Evolutionary conservation across 2,329 filamentous ascomycete species (phyloP), one percentile per base, ranked within the genome.

Genomic region (Hortaea werneckii): DNA sequence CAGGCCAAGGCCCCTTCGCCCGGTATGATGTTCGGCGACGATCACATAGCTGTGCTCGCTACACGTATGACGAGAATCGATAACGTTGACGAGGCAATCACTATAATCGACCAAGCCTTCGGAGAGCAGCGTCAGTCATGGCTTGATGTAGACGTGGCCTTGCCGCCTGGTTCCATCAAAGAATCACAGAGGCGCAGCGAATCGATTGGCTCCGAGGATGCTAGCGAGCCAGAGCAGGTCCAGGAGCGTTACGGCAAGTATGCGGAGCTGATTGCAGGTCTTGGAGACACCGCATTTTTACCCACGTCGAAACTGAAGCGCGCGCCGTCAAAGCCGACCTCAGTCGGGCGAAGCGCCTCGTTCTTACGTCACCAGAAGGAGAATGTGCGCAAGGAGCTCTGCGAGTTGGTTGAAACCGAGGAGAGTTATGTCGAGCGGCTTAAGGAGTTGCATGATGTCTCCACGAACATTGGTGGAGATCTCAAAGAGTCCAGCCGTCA

Each of bases 41-140:
- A 90, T 65, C 92, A 98, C 75, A 88, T 90, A 13, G 92, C 89
- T 38, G 86, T 94, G 58, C 70, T 98, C 49, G 89, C 90, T 43
- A 83, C 85, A 64, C 79, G 80, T 42, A 92, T 96, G 82, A 77
- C 82, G 51, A 82, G 78, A 67, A 82, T 90, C 53, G 87, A 94
- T 40, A 85, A 88, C 61, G 77, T 81, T 1, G 69, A 73, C 35
- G 82, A 88, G 11, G 77, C 92, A 27, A 77, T 94, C 46, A 73
- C 77, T 38, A 82, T 84, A 48, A 71, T 98, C 45, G 78, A 83
- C 46, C 77, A 79, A 45, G 85, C 88, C 11, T 76, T 94, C 50
- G 83, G 85, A 58, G 82, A 89, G 34, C 87, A 94, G 61, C 82
- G 83, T 54, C 71, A 94, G 46, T 87, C 81, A 56, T 90, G 90